phyloP scores from a whole-genome alignment of 495 filamentous ascomycete genomes.

The Lepraria neglecta region DNA sequence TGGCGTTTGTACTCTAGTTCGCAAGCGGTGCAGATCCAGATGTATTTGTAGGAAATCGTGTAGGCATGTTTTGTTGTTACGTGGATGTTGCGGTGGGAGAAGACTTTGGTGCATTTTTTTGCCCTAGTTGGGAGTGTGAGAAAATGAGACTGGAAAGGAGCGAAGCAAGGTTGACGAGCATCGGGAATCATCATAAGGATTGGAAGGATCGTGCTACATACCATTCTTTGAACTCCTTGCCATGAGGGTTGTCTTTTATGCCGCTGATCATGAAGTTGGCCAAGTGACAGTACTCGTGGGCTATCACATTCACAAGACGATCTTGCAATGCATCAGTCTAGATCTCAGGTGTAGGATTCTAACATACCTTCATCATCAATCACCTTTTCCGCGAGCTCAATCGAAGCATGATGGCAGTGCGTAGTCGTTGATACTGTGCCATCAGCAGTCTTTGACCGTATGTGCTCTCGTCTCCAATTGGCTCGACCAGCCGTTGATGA shows the following conservation, averaged over 20 bases:
- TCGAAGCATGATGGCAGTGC: conserved; percentile 61
- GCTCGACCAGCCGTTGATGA: conserved; percentile 83
- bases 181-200: neutral
- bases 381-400: conserved; percentile 84
- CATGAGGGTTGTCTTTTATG: conserved; percentile 66
- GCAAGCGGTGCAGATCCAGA: conserved; percentile 73
- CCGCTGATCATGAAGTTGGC: conserved; percentile 76
- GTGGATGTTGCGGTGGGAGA: conserved; percentile 51
- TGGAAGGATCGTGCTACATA: conserved; percentile 20
- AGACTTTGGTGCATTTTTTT: conserved; percentile 38
- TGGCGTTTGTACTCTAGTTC: conserved; percentile 66
- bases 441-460: conserved; percentile 32
- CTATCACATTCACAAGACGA: conserved; percentile 75
- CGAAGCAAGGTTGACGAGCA: neutral
- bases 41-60: conserved; percentile 81
- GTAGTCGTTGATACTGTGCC: conserved; percentile 20
- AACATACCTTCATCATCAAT: conserved; percentile 55
- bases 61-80: conserved; percentile 87
- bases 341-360: neutral
- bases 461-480: conserved; percentile 63
- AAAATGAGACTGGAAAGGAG: neutral
- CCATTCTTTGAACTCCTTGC: conserved; percentile 76
- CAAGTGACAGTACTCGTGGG: conserved; percentile 94
- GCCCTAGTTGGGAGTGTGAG: conserved; percentile 35
- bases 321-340: conserved; percentile 32